Evolutionary conservation across 306 rosid genomes (phyloP).

Genomic region (Cicer bijugum): DNA sequence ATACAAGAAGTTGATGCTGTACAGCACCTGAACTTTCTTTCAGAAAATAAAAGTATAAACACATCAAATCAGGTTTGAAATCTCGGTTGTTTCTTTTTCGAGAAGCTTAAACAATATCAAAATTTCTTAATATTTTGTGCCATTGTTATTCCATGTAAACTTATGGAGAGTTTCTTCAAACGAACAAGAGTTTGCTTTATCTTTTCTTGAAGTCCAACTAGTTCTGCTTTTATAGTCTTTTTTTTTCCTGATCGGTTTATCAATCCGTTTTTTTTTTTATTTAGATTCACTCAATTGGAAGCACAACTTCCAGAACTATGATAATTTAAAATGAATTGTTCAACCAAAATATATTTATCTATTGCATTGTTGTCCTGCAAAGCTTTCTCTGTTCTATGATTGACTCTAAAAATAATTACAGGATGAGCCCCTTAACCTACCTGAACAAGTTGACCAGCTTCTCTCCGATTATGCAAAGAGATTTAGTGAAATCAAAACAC

Average conservation of each 20-base stretch:
- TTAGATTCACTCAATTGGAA: slow-evolving; percentile 23
- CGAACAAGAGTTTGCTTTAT: slow-evolving; percentile 11
- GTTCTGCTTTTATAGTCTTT: slow-evolving; percentile 5
- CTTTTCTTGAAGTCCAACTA: slow-evolving; percentile 23
- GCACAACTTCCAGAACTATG: slow-evolving; percentile 2
- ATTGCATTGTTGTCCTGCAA: slow-evolving; percentile 28
- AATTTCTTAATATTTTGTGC: slow-evolving; percentile 10
- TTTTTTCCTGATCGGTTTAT: neutral
- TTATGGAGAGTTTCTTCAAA: slow-evolving; percentile 27
- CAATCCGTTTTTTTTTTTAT: neutral
- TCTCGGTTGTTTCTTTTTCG: neutral
- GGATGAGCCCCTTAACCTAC: slow-evolving; percentile 80
- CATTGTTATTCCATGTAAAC: slow-evolving; percentile 32
- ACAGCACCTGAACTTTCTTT: slow-evolving; percentile 1
- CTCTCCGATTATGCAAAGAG: slow-evolving; percentile 86
- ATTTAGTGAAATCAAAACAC: slow-evolving; percentile 92
- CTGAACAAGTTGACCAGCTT: slow-evolving; percentile 74
- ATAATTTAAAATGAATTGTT: slow-evolving; percentile 20
- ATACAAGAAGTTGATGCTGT: slow-evolving; percentile 16
- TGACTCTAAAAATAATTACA: slow-evolving; percentile 54
- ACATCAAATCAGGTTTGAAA: neutral
- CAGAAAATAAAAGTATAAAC: neutral
- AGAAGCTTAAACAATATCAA: slow-evolving; percentile 13
- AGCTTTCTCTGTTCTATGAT: slow-evolving; percentile 20
- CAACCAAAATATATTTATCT: slow-evolving; percentile 27